Base-by-base conservation (phyloP, 768 basidiomycete genomes). In the Coprinopsis cinerea region DNA sequence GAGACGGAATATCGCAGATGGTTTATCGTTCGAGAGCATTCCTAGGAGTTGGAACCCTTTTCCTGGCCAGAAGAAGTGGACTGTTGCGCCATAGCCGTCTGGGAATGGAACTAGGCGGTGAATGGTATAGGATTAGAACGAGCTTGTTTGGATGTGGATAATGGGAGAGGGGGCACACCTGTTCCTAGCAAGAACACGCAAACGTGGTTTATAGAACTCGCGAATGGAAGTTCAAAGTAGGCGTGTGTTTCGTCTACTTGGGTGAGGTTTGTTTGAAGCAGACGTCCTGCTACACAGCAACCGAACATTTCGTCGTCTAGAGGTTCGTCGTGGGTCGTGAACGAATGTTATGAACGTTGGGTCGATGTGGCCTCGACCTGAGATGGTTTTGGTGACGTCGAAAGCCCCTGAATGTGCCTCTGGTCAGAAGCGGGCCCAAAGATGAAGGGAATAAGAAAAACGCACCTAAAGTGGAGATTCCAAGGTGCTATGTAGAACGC, bases 1-100 rank as follows among this genome's bases (percentile, higher is more conserved):
- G 20, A 92, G 72, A 20, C 90, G 88, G 68, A 92, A 92, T 59
- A 92, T 89, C 0, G 89, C 88, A 10, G 88, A 90, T 0, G 90
- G 90, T 61, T 92, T 92, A 26, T 91, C 88, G 61, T 92, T 92
- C 13, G 89, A 89, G 22, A 94, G 74, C 91, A 88, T 87, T 60
- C 91, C 91, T 7, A 94, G 69, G 23, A 92, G 64, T 62, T 90
- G 90, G 55, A 90, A 92, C 2, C 90, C 91, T 63, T 81, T 88
- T 10, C 86, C 88, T 0, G 89, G 90, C 87, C 83, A 88, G 62
- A 80, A 81, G 61, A 92, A 85, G 60, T 92, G 88, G 7, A 92
- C 89, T 0, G 88, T 82, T 11, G 86, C 87, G 15, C 83, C 90
- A 60, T 82, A 91, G 28, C 89, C 88, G 20, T 86, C 82, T 3